Percentiles rank a stretch among this genome's conserved stretches.
phyloP scores from a whole-genome alignment of 345 rosid genomes.

The Punica granatum region DNA sequence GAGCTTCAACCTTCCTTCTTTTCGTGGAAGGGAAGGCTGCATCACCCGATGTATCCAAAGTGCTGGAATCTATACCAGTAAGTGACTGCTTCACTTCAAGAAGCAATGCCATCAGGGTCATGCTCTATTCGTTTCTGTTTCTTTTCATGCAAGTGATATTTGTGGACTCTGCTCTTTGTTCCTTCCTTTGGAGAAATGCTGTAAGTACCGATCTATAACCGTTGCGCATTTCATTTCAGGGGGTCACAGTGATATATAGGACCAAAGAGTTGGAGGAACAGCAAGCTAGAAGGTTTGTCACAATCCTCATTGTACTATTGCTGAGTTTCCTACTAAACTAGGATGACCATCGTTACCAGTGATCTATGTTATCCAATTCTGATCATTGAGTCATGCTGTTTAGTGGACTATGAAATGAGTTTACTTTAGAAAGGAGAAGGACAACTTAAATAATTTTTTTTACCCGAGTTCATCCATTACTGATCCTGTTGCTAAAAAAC shows the following conservation, averaged over 20 bases:
- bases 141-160: conserved; percentile 5
- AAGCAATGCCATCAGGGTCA: not conserved
- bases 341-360: not conserved
- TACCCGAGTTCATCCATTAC: not conserved
- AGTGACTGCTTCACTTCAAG: conserved; percentile 11
- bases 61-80: conserved; percentile 61
- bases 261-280: conserved; percentile 81
- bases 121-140: not conserved
- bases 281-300: conserved; percentile 69
- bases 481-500: not conserved
- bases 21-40: conserved; percentile 98
- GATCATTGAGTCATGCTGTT: not conserved
- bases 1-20: conserved; percentile 74
- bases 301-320: not conserved
- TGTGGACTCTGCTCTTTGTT: not conserved
- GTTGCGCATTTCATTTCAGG: conserved; percentile 32
- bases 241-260: conserved; percentile 70
- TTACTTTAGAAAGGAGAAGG: not conserved
- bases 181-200: not conserved
- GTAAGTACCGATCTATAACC: not conserved
- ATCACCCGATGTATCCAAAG: conserved; percentile 54
- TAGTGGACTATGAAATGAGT: too few species aligned
- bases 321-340: not conserved
- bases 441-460: not conserved
- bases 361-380: not conserved